Conservation (phyloP, 2,329 filamentous ascomycete genomes). For the Mycogone perniciosa region DNA sequence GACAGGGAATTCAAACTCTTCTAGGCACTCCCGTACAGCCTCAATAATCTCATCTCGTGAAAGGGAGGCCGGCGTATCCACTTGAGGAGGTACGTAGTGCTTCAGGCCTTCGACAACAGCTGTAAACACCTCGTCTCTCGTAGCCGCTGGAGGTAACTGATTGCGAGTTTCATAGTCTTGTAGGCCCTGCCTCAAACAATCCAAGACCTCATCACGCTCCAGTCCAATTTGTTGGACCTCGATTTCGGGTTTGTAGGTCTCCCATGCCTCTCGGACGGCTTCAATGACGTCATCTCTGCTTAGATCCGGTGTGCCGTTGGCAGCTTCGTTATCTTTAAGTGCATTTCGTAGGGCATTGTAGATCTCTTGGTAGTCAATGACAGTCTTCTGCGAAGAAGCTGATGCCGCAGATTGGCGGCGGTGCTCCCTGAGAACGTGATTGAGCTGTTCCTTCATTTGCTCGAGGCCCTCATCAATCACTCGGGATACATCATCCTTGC, state of each 20-base stretch:
- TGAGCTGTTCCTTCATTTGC: constrained; percentile 80
- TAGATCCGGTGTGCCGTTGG: constrained; percentile 37
- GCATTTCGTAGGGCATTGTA: constrained; percentile 79
- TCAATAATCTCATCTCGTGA: constrained; percentile 79
- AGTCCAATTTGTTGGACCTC: constrained; percentile 85
- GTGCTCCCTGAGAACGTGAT: constrained; percentile 70
- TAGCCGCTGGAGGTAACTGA: constrained; percentile 54
- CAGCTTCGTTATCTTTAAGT: constrained; percentile 53
- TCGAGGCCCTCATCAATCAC: constrained; percentile 76
- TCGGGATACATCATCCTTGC: constrained; percentile 63
- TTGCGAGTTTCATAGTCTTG: constrained; percentile 60
- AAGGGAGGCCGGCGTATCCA: constrained; percentile 62
- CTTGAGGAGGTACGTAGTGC: constrained; percentile 67
- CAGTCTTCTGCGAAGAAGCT: constrained; percentile 51
- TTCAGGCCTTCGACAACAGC: constrained; percentile 83
- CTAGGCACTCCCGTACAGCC: constrained; percentile 78
- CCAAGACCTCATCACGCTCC: constrained; percentile 82
- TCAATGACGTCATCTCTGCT: constrained; percentile 79
- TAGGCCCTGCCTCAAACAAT: constrained; percentile 79
- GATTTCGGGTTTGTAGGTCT: constrained; percentile 89
- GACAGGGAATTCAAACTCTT: constrained; percentile 72
- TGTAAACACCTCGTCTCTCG: constrained; percentile 76
- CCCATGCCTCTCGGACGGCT: constrained; percentile 85
- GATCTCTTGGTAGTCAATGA: constrained; percentile 74
- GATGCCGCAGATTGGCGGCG: constrained; percentile 62